Conservation (phyloP, 2,329 filamentous ascomycete genomes). For the Dothideomycetidae sp. region DNA sequence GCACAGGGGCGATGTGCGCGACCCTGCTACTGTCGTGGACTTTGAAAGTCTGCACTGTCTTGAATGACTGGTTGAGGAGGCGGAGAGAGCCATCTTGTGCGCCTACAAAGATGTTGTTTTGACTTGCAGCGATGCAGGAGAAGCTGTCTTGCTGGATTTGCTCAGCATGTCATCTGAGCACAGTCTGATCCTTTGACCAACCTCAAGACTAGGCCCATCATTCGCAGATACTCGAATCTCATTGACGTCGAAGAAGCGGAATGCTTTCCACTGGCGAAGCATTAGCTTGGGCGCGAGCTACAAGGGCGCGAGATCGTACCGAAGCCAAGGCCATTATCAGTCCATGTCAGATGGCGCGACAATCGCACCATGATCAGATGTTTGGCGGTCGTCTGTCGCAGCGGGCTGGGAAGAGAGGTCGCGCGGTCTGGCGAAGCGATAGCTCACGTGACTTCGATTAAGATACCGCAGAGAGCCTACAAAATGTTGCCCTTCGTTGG, state of each 20-base stretch:
- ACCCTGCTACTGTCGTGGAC: constrained; percentile 70
- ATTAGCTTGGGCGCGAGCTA: too few species aligned
- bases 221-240: constrained; percentile 67
- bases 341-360: neutral
- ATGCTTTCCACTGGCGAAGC: constrained; percentile 74
- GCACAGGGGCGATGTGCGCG: constrained; percentile 83
- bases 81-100: constrained; percentile 74
- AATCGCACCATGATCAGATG: neutral
- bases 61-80: constrained; percentile 78
- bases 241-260: constrained; percentile 97
- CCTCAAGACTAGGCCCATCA: constrained; percentile 68
- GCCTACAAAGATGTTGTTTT: constrained; percentile 79
- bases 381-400: too few species aligned
- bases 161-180: too few species aligned
- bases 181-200: too few species aligned
- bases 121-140: constrained; percentile 71
- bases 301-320: too few species aligned
- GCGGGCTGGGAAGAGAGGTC: too few species aligned
- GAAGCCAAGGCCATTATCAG: constrained; percentile 28
- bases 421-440: too few species aligned
- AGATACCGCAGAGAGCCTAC: too few species aligned
- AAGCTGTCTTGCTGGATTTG: constrained; percentile 53
- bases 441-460: too few species aligned
- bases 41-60: constrained; percentile 70
- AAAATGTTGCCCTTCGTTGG: too few species aligned